Percentiles rank a stretch among this genome's conserved stretches.
phyloP scores from a whole-genome alignment of 352 stramenopile genomes.

The Globisporangium uncinulatum region DNA sequence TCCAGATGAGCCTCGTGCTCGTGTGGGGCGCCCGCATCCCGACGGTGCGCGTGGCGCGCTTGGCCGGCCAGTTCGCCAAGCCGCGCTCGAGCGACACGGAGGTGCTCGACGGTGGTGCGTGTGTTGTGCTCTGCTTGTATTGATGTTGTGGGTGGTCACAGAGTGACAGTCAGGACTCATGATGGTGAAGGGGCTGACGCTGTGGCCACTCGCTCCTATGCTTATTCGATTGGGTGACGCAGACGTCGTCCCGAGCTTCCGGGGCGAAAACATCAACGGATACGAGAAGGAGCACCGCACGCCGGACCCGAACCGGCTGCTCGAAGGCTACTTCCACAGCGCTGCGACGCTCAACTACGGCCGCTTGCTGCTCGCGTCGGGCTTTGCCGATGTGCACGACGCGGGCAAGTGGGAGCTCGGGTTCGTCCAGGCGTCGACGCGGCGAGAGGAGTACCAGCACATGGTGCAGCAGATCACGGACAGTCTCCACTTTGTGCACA shows the following conservation, averaged over 20 bases:
- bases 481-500: conserved; percentile 94
- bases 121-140: background rate
- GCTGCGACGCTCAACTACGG: conserved; percentile 97
- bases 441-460: conserved; percentile 91
- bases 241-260: conserved; percentile 94
- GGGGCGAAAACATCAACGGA: conserved; percentile 98
- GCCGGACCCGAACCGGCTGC: conserved; percentile 92
- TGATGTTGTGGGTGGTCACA: no score
- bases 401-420: conserved; percentile 97
- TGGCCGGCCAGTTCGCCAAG: conserved; percentile 99
- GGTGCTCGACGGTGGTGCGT: conserved; percentile 81
- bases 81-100: conserved; percentile 94
- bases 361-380: conserved; percentile 91
- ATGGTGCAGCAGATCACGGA: conserved; percentile 97
- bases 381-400: conserved; percentile 96
- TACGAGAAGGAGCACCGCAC: conserved; percentile 90
- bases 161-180: no score
- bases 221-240: background rate
- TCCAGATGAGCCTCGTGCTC: conserved; percentile 97
- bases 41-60: conserved; percentile 94
- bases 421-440: conserved; percentile 96
- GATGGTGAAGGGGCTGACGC: no score
- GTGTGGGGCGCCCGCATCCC: conserved; percentile 97
- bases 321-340: conserved; percentile 97
- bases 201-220: background rate